Percentiles rank a stretch among this genome's conserved stretches.
Conservation (phyloP, 2,329 filamentous ascomycete species). For the Emergomyces pasteurianus region DNA sequence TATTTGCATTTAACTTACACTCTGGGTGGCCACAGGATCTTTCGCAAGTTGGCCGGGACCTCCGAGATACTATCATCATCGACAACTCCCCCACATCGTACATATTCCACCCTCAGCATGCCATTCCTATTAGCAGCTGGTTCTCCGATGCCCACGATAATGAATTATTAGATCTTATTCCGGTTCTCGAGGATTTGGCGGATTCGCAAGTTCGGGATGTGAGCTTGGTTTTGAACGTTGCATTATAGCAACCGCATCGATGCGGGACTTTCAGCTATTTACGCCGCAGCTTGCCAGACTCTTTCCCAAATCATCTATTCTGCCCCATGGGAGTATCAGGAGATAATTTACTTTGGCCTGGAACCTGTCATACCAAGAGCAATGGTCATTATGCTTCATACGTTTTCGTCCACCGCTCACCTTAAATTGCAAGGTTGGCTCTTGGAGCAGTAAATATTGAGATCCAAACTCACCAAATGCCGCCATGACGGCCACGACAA, state of each 20-base stretch:
- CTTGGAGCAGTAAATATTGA: background rate
- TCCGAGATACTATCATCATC: slow-evolving; percentile 97
- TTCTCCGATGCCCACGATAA: slow-evolving; percentile 99
- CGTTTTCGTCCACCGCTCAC: too few species aligned
- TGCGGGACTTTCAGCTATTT: background rate
- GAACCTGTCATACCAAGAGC: background rate
- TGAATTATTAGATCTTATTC: slow-evolving; percentile 92
- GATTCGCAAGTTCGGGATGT: slow-evolving; percentile 83
- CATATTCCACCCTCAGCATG: slow-evolving; percentile 98
- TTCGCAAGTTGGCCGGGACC: slow-evolving; percentile 87
- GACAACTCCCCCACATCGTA: slow-evolving; percentile 99
- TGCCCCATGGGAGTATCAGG: background rate
- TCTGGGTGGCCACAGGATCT: slow-evolving; percentile 49
- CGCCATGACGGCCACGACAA: background rate
- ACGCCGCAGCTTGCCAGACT: background rate
- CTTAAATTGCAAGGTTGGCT: background rate
- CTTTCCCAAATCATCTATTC: background rate
- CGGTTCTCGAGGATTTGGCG: slow-evolving; percentile 93
- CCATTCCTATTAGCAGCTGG: slow-evolving; percentile 98
- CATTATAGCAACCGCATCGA: slow-evolving; percentile 37
- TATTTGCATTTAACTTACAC: slow-evolving; percentile 7
- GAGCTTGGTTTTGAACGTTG: slow-evolving; percentile 90
- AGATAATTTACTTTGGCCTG: background rate
- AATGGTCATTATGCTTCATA: background rate
- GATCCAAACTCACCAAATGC: background rate